phyloP scores from a whole-genome alignment of 306 rosid genomes.

The Arachis hypogaea region DNA sequence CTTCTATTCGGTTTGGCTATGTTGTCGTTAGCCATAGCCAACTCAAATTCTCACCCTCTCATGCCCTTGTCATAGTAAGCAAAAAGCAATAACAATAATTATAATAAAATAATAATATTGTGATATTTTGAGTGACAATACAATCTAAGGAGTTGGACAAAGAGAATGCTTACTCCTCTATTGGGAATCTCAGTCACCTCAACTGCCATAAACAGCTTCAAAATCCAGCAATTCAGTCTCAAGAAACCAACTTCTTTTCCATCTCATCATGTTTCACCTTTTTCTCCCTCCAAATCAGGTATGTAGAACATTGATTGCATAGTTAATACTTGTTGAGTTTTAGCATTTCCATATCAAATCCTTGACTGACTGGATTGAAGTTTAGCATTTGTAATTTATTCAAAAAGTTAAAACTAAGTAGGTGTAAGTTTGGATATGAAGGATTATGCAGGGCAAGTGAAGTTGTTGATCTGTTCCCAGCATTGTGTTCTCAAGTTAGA shows the following conservation, averaged over 20 bases:
- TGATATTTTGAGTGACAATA: constrained; percentile 22
- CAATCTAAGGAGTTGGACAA: background rate
- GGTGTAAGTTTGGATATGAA: constrained; percentile 39
- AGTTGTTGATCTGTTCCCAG: constrained; percentile 69
- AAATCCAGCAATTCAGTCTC: constrained; percentile 39
- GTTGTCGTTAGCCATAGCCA: background rate
- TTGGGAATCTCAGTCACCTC: constrained; percentile 56
- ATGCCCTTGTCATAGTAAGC: background rate
- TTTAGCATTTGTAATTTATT: no score
- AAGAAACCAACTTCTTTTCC: constrained; percentile 48
- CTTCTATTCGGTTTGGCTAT: no score
- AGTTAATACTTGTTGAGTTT: background rate
- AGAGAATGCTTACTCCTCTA: constrained; percentile 63
- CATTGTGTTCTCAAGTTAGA: constrained; percentile 62
- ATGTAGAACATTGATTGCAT: background rate
- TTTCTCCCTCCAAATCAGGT: constrained; percentile 65
- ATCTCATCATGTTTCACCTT: constrained; percentile 46
- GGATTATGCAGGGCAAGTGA: constrained; percentile 80
- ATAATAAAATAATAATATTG: background rate
- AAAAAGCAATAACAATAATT: no score
- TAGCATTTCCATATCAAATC: no score
- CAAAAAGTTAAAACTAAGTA: background rate
- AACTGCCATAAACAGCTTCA: constrained; percentile 47
- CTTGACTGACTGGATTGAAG: no score
- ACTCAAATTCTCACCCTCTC: background rate